Evolutionary conservation across 2,329 filamentous ascomycete species (phyloP), one percentile per base, ranked within the genome.

Genomic region (Orbilia oligospora): DNA sequence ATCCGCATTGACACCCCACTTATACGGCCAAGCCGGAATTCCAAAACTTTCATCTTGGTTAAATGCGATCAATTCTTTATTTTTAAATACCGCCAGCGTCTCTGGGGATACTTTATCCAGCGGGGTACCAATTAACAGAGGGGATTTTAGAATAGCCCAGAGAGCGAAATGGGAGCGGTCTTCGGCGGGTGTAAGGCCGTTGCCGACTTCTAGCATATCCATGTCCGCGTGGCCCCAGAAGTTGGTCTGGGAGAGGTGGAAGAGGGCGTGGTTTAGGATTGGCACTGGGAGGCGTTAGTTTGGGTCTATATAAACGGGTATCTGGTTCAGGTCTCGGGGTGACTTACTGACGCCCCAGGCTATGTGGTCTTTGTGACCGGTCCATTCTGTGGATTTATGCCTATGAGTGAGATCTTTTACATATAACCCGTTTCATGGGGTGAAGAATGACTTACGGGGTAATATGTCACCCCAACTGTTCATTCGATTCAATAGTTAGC

Each of bases 1-100:
- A 80, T 88, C 85, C 0, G 85, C 83, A 77, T 88, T 88, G 2
- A 84, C 83, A 0, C 87, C 88, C 86, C 86, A 87, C 70, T 85
- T 85, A 81, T 85, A 86, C 80, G 83, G 84, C 80, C 82, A 82
- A 6, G 84, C 83, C 0, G 84, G 84, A 2, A 83, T 80, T 5
- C 86, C 86, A n/a, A 83, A 84, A 4, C 84, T 82, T n/a, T 84
- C 79, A 67, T 86, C 84, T 77, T 87, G 87, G 73, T 85, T 85
- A 80, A 87, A 86, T 0, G 83, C 83, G 27, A 87, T 83, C n/a
- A 85, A 84, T 10, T 85, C 83, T 64, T 83, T 83, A 68, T 85
- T 85, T 61, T 82, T 84, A 10, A 85, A 80, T 0, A 86, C 84
- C 0, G 82, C 81, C 3, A 87, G 80, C n/a, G 84, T 84, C 18